phyloP scores from a whole-genome alignment of 805 yeast species.

The Komagataella ulmi region DNA sequence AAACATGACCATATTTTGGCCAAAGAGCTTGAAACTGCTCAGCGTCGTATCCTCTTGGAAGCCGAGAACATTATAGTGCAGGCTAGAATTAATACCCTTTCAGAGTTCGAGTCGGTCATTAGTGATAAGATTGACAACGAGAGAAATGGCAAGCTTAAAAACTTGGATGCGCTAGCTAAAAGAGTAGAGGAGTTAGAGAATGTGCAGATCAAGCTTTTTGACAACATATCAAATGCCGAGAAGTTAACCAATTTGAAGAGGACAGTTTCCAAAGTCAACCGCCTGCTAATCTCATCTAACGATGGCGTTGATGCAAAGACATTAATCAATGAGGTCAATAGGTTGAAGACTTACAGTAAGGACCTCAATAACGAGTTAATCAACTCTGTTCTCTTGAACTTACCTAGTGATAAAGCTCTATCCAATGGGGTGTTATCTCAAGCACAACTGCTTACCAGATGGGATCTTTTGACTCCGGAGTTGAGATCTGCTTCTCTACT shows the following conservation, averaged over 20 bases:
- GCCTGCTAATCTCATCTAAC: slow-evolving; percentile 21
- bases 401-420: slow-evolving; percentile 28
- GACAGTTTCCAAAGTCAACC: slow-evolving; percentile 27
- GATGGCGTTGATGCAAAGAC: slow-evolving; percentile 23
- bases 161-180: slow-evolving; percentile 44
- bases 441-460: slow-evolving; percentile 66
- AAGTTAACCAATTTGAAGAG: slow-evolving; percentile 28
- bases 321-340: slow-evolving; percentile 27
- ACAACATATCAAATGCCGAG: slow-evolving; percentile 24
- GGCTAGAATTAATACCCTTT: slow-evolving; percentile 55
- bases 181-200: slow-evolving; percentile 44
- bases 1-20: slow-evolving; percentile 45
- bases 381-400: slow-evolving; percentile 26
- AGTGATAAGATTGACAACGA: slow-evolving; percentile 50
- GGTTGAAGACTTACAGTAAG: slow-evolving; percentile 21
- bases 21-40: slow-evolving; percentile 56
- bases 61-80: slow-evolving; percentile 63
- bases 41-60: slow-evolving; percentile 48
- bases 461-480: slow-evolving; percentile 73
- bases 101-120: slow-evolving; percentile 48
- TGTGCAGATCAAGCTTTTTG: slow-evolving; percentile 29
- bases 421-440: slow-evolving; percentile 56
- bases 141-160: slow-evolving; percentile 67
- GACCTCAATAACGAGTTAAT: slow-evolving; percentile 21
- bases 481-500: slow-evolving; percentile 78